Evolutionary conservation across 352 stramenopile species (phyloP).

Genomic region (Pythium aphanidermatum): DNA sequence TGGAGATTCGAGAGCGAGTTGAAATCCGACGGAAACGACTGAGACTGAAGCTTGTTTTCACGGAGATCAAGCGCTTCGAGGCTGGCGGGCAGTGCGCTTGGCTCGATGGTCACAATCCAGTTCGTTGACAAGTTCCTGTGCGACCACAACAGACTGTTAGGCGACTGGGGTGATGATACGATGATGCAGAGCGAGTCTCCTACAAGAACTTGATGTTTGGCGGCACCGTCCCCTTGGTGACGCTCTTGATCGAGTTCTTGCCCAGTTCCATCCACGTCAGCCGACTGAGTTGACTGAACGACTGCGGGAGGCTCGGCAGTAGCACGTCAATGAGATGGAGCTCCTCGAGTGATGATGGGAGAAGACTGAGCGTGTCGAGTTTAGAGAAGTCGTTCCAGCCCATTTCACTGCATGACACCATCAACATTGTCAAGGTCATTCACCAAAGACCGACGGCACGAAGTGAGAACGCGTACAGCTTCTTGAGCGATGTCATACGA

Average conservation of each 20-base stretch:
- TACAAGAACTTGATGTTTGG: slow-evolving; percentile 11
- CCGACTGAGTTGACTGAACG: slow-evolving; percentile 19
- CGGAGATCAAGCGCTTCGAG: slow-evolving; percentile 12
- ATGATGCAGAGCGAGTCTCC: too few species aligned
- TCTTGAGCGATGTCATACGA: slow-evolving; percentile 26
- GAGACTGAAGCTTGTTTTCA: slow-evolving; percentile 3
- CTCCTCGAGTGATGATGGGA: slow-evolving; percentile 22
- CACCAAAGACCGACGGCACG: background rate
- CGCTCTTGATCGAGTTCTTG: background rate
- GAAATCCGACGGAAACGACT: slow-evolving; percentile 5
- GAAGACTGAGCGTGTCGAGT: slow-evolving; percentile 10
- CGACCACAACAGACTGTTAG: background rate
- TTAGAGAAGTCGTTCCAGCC: slow-evolving; percentile 30
- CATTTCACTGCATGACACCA: slow-evolving; percentile 20
- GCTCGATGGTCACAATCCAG: slow-evolving; percentile 4
- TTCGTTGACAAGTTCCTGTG: slow-evolving; percentile 17
- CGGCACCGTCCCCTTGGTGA: slow-evolving; percentile 2
- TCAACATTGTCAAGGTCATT: background rate
- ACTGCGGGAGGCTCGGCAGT: slow-evolving; percentile 18
- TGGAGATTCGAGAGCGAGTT: slow-evolving; percentile 1
- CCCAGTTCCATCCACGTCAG: slow-evolving; percentile 10
- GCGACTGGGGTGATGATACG: too few species aligned
- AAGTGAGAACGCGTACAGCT: slow-evolving; percentile 16
- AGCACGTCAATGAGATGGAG: slow-evolving; percentile 18
- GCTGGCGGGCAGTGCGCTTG: slow-evolving; percentile 1